These are phyloP conservation scores for Ploettnerulaceae sp. DNA, from an alignment of 2,329 filamentous ascomycete genomes.

Conservation along the genomic window DNA sequence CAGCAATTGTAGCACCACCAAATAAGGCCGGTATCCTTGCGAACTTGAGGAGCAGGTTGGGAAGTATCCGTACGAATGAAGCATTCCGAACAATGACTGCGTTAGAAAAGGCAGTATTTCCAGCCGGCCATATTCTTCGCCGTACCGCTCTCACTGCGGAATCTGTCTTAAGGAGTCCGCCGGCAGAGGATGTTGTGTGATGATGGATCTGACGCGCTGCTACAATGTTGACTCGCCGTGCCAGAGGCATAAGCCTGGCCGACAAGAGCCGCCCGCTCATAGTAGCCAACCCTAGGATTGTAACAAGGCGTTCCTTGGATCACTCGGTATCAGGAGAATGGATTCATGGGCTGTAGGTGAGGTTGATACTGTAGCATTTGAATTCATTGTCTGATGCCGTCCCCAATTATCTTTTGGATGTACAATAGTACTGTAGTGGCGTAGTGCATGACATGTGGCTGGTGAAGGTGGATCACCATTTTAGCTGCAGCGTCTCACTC, in stretches of 20 bases:
- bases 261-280: constrained; percentile 58
- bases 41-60: constrained; percentile 87
- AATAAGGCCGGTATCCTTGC: constrained; percentile 84
- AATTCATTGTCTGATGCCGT: constrained; percentile 4
- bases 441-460: constrained; percentile 25
- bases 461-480: constrained; percentile 1
- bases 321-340: constrained; percentile 21
- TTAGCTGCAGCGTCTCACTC: background rate
- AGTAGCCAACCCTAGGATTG: constrained; percentile 18
- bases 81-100: constrained; percentile 58
- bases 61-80: constrained; percentile 64
- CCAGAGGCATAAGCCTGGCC: constrained; percentile 63
- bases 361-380: constrained; percentile 9
- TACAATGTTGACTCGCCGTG: constrained; percentile 54
- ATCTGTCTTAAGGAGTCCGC: constrained; percentile 64
- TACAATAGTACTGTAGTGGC: constrained; percentile 5
- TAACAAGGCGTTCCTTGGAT: constrained; percentile 14
- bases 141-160: constrained; percentile 55
- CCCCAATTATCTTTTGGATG: background rate
- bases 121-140: constrained; percentile 69
- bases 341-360: constrained; percentile 5
- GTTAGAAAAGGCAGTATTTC: constrained; percentile 79
- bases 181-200: constrained; percentile 50
- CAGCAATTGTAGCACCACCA: constrained; percentile 80
- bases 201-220: constrained; percentile 60